These are phyloP conservation scores for Astrothelium macrocarpum DNA, from an alignment of 495 filamentous ascomycete species.

Conservation along the genomic window DNA sequence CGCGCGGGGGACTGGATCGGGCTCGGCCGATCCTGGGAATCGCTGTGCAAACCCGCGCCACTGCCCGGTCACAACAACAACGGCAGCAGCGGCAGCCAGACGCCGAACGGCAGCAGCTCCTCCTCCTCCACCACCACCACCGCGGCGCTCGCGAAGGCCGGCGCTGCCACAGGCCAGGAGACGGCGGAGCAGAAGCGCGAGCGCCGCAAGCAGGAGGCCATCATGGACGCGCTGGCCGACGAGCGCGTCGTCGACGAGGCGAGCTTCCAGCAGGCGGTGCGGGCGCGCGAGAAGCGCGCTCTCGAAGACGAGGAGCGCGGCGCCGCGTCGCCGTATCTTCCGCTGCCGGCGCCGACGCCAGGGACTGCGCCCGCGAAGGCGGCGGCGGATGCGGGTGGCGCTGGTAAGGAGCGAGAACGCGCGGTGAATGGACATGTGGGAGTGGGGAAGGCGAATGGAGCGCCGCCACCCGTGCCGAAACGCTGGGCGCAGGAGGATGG, in stretches of 20 bases:
- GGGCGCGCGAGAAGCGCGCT: slow-evolving; percentile 47
- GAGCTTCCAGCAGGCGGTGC: slow-evolving; percentile 50
- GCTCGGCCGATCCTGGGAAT: slow-evolving; percentile 54
- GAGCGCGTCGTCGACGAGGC: slow-evolving; percentile 56
- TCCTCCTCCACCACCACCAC: background rate
- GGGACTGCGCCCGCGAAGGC: slow-evolving; percentile 3
- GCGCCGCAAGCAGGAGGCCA: slow-evolving; percentile 50
- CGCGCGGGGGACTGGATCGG: slow-evolving; percentile 55
- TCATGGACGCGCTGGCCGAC: slow-evolving; percentile 54
- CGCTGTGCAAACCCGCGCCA: slow-evolving; percentile 58
- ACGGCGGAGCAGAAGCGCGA: slow-evolving; percentile 43
- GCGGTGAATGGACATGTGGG: slow-evolving; percentile 11
- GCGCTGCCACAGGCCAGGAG: slow-evolving; percentile 27
- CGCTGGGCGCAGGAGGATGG: slow-evolving; percentile 56
- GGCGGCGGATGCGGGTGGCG: background rate
- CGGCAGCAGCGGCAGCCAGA: background rate
- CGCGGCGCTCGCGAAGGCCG: background rate
- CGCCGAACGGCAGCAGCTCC: background rate
- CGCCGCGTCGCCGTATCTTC: background rate
- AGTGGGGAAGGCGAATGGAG: slow-evolving; percentile 16
- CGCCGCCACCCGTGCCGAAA: slow-evolving; percentile 35
- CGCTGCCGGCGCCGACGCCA: slow-evolving; percentile 5
- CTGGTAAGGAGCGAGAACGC: slow-evolving; percentile 10
- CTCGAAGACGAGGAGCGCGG: slow-evolving; percentile 36
- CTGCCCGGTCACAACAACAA: slow-evolving; percentile 35